Evolutionary conservation across 352 stramenopile genomes (phyloP).

Genomic region (Peronosclerospora sorghi): DNA sequence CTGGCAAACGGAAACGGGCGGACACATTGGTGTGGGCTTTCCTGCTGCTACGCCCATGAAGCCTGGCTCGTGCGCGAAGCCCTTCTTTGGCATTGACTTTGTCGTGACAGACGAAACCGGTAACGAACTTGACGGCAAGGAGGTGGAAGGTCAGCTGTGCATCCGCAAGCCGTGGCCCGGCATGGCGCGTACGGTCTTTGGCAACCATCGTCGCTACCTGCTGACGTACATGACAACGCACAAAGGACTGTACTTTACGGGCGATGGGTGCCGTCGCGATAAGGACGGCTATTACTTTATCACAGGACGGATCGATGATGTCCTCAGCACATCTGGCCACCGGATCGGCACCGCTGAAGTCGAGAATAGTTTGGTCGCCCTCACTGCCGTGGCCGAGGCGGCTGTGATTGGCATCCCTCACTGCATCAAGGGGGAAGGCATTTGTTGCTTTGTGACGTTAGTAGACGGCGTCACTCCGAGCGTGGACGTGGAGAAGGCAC

Average conservation of each 20-base stretch:
- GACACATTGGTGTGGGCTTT: conserved; percentile 91
- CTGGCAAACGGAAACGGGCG: conserved; percentile 97
- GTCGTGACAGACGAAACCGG: conserved; percentile 76
- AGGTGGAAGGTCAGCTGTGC: conserved; percentile 90
- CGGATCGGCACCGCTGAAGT: conserved; percentile 85
- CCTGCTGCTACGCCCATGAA: conserved; percentile 85
- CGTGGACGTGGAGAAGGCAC: conserved; percentile 43
- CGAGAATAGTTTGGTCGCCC: conserved; percentile 85
- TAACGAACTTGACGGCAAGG: conserved; percentile 76
- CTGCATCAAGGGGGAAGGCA: conserved; percentile 94
- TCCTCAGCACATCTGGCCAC: conserved; percentile 91
- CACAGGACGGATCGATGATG: conserved; percentile 96
- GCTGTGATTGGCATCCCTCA: conserved; percentile 93
- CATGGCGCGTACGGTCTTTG: conserved; percentile 92
- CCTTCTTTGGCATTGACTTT: conserved; percentile 94
- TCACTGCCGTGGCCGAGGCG: conserved; percentile 89
- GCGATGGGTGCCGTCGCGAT: conserved; percentile 82
- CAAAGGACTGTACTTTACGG: conserved; percentile 95
- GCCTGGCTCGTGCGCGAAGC: conserved; percentile 90
- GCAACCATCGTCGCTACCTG: conserved; percentile 92
- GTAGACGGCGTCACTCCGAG: conserved; percentile 65
- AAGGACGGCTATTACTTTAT: conserved; percentile 98
- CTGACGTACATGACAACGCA: conserved; percentile 94
- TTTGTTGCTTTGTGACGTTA: conserved; percentile 93
- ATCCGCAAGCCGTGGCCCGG: conserved; percentile 93